Evolutionary conservation across 768 basidiomycete genomes (phyloP).

Genomic region (Guyanaporus albipodus): DNA sequence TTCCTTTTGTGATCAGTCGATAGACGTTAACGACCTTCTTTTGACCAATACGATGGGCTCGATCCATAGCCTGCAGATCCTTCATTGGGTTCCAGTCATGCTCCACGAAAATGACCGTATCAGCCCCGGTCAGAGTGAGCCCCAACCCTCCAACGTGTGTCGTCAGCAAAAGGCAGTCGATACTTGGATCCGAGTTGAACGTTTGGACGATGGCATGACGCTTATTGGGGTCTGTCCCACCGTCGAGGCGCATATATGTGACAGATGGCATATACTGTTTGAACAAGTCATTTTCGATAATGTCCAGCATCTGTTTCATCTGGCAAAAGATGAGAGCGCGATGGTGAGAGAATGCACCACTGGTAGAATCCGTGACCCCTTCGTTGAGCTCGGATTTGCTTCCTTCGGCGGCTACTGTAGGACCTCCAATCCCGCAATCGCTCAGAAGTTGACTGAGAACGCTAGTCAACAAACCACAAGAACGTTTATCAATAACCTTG

Average conservation of each 20-base stretch:
- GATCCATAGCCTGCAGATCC: conserved; percentile 98
- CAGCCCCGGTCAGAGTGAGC: conserved; percentile 93
- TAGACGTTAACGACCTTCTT: conserved; percentile 99
- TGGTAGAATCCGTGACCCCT: conserved; percentile 42
- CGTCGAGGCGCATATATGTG: conserved; percentile 98
- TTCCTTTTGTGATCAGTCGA: conserved; percentile 93
- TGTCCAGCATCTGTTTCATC: conserved; percentile 98
- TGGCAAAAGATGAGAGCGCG: conserved; percentile 99
- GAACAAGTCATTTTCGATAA: conserved; percentile 94
- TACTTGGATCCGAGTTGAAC: conserved; percentile 96
- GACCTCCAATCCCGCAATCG: conserved; percentile 90
- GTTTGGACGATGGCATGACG: conserved; percentile 97
- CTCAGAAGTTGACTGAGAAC: conserved; percentile 76
- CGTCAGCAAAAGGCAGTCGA: conserved; percentile 92
- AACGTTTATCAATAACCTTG: neutral
- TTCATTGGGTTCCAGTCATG: conserved; percentile 99
- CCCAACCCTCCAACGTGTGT: conserved; percentile 97
- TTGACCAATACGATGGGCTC: conserved; percentile 96
- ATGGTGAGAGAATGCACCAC: conserved; percentile 79
- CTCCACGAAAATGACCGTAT: conserved; percentile 99
- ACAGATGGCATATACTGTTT: conserved; percentile 89
- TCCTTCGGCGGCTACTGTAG: conserved; percentile 43
- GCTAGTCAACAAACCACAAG: conserved; percentile 4
- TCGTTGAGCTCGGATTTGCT: conserved; percentile 69
- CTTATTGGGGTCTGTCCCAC: conserved; percentile 86